Conservation (phyloP, 208 protist genomes). For the Vickermania ingenoplastis region DNA sequence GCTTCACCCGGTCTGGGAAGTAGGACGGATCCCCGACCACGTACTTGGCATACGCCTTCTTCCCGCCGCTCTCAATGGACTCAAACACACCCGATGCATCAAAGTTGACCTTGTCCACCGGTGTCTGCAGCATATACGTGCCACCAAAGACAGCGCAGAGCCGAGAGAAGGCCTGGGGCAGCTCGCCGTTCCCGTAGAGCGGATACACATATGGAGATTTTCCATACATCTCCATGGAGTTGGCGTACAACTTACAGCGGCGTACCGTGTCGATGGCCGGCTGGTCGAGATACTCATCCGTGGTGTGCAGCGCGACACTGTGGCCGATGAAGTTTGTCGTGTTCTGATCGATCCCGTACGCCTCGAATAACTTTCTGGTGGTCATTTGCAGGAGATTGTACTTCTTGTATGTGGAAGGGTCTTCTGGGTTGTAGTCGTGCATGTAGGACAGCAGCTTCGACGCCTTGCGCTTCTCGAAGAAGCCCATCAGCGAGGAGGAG, state of each 20-base stretch:
- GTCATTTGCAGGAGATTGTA: conserved; percentile 84
- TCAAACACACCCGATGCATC: conserved; percentile 89
- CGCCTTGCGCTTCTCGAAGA: conserved; percentile 97
- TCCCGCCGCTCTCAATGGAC: conserved; percentile 86
- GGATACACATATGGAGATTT: conserved; percentile 99
- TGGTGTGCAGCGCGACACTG: conserved; percentile 84
- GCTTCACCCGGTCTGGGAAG: conserved; percentile 94
- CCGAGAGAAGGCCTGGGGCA: conserved; percentile 97
- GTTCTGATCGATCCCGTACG: conserved; percentile 91
- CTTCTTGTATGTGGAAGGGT: conserved; percentile 89
- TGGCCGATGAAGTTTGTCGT: conserved; percentile 99
- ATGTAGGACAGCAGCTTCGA: conserved; percentile 93
- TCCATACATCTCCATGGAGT: conserved; percentile 92
- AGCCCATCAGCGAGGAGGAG: conserved; percentile 93
- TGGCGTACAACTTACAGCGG: conserved; percentile 94
- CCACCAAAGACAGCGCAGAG: conserved; percentile 93
- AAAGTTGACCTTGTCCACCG: conserved; percentile 95
- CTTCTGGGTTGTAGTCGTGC: conserved; percentile 71
- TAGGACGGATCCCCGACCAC: conserved; percentile 99
- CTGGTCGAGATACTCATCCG: conserved; percentile 90
- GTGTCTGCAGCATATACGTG: conserved; percentile 99
- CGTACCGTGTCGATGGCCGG: conserved; percentile 92
- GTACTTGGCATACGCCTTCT: conserved; percentile 88
- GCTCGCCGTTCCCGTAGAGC: conserved; percentile 98
- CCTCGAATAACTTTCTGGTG: conserved; percentile 92